phyloP scores from a whole-genome alignment of 306 rosid genomes.

The Vigna hirtella region DNA sequence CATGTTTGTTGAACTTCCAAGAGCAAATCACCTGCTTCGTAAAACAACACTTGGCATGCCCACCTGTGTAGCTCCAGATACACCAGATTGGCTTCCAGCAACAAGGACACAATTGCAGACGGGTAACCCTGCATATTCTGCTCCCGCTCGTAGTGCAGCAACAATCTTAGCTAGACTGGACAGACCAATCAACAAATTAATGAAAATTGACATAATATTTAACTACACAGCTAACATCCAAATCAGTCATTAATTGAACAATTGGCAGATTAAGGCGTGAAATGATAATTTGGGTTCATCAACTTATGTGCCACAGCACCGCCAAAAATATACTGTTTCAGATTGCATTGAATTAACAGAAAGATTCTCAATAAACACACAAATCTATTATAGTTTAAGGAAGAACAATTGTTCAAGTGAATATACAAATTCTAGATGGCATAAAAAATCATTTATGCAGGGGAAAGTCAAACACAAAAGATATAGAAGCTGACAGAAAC shows the following conservation, averaged over 20 bases:
- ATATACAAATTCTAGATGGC: constrained; percentile 14
- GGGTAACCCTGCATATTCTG: constrained; percentile 75
- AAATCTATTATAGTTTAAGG: neutral
- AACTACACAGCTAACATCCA: constrained; percentile 11
- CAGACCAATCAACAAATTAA: constrained; percentile 45
- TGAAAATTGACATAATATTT: constrained; percentile 15
- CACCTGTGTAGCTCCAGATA: constrained; percentile 73
- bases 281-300: constrained; percentile 23
- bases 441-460: neutral
- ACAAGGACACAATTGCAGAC: constrained; percentile 75
- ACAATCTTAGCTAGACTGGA: constrained; percentile 79
- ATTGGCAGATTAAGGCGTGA: neutral
- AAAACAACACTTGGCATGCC: constrained; percentile 90
- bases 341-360: neutral
- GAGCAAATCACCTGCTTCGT: constrained; percentile 78
- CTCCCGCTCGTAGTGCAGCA: constrained; percentile 89
- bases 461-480: constrained; percentile 5
- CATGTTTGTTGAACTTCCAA: constrained; percentile 36
- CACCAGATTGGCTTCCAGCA: constrained; percentile 92
- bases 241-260: constrained; percentile 28
- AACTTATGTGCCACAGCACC: neutral
- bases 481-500: constrained; percentile 3
- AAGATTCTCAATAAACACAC: neutral
- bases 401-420: constrained; percentile 4
- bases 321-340: neutral